Conservation (phyloP, 345 rosid genomes). For the Lepidium didymum region DNA sequence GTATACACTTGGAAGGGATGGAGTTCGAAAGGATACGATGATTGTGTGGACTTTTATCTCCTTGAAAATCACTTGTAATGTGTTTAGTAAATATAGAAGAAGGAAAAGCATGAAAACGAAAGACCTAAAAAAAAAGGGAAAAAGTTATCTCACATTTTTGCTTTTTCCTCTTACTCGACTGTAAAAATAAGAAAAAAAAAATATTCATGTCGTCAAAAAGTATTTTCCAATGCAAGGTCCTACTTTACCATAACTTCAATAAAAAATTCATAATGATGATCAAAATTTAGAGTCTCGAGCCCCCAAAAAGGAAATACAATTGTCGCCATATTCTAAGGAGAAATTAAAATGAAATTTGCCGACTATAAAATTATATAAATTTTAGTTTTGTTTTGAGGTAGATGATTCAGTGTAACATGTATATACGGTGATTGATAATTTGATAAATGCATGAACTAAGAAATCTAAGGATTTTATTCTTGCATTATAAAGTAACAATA, state of each 20-base stretch:
- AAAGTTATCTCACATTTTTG: too few species aligned
- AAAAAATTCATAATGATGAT: background rate
- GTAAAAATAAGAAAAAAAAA: too few species aligned
- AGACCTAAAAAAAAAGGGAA: too few species aligned
- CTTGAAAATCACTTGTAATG: too few species aligned
- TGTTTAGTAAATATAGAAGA: too few species aligned
- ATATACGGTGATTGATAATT: background rate
- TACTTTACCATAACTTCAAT: background rate
- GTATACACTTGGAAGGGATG: too few species aligned
- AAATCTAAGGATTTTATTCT: constrained; percentile 10
- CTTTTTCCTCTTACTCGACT: too few species aligned
- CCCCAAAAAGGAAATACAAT: background rate
- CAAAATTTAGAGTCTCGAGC: constrained; percentile 7
- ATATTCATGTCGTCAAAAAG: too few species aligned
- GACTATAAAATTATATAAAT: background rate
- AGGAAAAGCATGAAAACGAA: too few species aligned
- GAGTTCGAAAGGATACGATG: too few species aligned
- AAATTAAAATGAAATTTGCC: background rate
- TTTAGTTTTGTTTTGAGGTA: background rate
- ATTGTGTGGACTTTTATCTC: too few species aligned
- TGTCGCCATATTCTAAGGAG: background rate
- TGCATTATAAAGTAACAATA: background rate
- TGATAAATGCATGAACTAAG: background rate
- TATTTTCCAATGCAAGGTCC: background rate
- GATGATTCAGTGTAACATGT: constrained; percentile 5